Percentiles rank a stretch among this genome's conserved stretches.
phyloP scores from a whole-genome alignment of 2,329 filamentous ascomycete species.

The Fusarium udum region DNA sequence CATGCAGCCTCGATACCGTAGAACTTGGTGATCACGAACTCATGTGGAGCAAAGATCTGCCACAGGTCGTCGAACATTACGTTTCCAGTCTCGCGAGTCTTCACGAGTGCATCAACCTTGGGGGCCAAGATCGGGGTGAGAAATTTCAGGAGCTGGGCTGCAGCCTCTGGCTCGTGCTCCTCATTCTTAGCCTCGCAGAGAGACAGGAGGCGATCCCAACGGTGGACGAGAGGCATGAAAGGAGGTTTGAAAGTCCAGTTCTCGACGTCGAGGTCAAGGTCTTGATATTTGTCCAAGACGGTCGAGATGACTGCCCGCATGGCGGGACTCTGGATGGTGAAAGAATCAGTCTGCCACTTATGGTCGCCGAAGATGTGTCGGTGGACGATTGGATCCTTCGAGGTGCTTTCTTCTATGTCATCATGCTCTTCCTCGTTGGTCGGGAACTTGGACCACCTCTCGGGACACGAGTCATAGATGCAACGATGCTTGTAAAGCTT shows the following conservation, averaged over 20 bases:
- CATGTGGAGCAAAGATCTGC: slow-evolving; percentile 49
- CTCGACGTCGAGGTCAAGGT: slow-evolving; percentile 8
- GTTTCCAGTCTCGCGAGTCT: slow-evolving; percentile 44
- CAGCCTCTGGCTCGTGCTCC: background rate
- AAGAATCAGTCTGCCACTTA: slow-evolving; percentile 1
- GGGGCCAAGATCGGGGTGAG: slow-evolving; percentile 45
- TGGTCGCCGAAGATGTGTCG: background rate
- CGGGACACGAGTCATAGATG: rapidly evolving
- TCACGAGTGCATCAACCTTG: slow-evolving; percentile 39
- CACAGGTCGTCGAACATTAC: slow-evolving; percentile 46
- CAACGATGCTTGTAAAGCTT: slow-evolving; percentile 13
- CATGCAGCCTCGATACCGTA: slow-evolving; percentile 50
- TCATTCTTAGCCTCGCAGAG: background rate
- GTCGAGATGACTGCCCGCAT: slow-evolving; percentile 4
- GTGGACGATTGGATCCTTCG: slow-evolving; percentile 6
- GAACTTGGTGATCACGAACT: slow-evolving; percentile 45
- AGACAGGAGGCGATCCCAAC: slow-evolving; percentile 3
- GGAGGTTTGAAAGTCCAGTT: slow-evolving; percentile 19
- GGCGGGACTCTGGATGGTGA: slow-evolving; percentile 10
- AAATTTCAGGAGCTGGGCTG: slow-evolving; percentile 41
- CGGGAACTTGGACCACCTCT: slow-evolving; percentile 9
- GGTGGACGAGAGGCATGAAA: slow-evolving; percentile 21
- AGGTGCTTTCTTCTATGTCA: background rate
- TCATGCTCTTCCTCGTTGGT: background rate
- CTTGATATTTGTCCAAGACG: slow-evolving; percentile 8